Conservation (phyloP, 768 basidiomycete species). For the Auriscalpium microsporum region DNA sequence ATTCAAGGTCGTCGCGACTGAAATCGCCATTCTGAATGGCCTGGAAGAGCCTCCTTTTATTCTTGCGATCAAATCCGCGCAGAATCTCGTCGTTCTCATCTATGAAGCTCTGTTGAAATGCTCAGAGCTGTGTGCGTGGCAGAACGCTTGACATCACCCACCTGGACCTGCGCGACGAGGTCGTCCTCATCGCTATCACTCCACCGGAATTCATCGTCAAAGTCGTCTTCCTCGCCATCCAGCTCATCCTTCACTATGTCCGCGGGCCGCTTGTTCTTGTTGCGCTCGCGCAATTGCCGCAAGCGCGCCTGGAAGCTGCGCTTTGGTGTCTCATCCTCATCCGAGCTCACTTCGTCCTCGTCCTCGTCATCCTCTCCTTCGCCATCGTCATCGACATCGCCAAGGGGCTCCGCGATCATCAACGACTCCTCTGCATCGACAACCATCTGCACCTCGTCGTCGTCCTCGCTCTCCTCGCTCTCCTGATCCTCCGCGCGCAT, state of each 20-base stretch:
- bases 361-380: constrained; percentile 9
- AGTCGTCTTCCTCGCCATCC: constrained; percentile 30
- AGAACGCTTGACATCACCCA: constrained; percentile 8
- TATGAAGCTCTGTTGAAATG: constrained; percentile 20
- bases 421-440: constrained; percentile 39
- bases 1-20: constrained; percentile 24
- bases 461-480: constrained; percentile 18
- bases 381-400: background rate
- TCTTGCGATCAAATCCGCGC: constrained; percentile 35
- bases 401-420: constrained; percentile 26
- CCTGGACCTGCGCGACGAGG: constrained; percentile 16
- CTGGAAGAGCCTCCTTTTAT: constrained; percentile 48
- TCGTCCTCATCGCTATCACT: constrained; percentile 20
- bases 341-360: constrained; percentile 23
- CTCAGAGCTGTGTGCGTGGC: background rate
- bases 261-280: constrained; percentile 12
- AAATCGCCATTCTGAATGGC: constrained; percentile 50
- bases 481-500: constrained; percentile 43
- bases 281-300: constrained; percentile 22
- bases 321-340: constrained; percentile 29
- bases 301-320: constrained; percentile 30
- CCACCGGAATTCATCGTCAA: constrained; percentile 14
- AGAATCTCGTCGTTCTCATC: constrained; percentile 51
- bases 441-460: constrained; percentile 28
- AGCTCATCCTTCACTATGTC: constrained; percentile 13